Conservation (phyloP, 2,329 filamentous ascomycete species). For the Karstenula rhodostoma region DNA sequence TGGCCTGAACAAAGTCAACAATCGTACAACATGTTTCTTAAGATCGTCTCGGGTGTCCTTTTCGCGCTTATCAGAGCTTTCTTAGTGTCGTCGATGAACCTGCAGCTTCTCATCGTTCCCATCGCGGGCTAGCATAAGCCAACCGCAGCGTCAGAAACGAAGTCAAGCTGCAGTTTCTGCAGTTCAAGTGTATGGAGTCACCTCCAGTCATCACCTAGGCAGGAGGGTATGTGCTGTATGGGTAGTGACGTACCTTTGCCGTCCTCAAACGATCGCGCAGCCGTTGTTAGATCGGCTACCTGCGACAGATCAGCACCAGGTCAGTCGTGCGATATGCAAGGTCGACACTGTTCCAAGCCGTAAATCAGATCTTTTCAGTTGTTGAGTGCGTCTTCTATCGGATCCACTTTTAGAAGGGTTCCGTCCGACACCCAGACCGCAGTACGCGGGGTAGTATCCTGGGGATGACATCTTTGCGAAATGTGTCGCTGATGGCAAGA, state of each 20-base stretch:
- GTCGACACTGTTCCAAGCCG: neutral
- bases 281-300: neutral
- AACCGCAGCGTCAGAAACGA: conserved; percentile 10
- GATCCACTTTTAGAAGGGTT: conserved; percentile 7
- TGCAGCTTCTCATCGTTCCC: conserved; percentile 2
- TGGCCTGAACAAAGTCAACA: neutral
- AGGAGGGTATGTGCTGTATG: neutral
- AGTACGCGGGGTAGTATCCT: conserved; percentile 20
- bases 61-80: conserved; percentile 18
- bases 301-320: neutral
- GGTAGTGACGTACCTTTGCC: conserved; percentile 1
- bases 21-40: neutral
- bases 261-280: neutral
- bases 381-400: conserved; percentile 12
- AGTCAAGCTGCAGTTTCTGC: conserved; percentile 13
- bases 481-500: neutral
- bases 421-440: conserved; percentile 17
- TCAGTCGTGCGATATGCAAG: neutral
- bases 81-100: conserved; percentile 18
- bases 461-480: conserved; percentile 1
- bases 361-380: conserved; percentile 19
- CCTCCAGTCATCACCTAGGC: conserved; percentile 20
- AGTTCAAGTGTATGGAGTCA: conserved; percentile 25
- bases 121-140: conserved; percentile 7
- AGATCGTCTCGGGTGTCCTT: neutral